These are phyloP conservation scores for Hondaea fermentalgiana DNA, from an alignment of 108 stramenopile species.

Conservation along the genomic window DNA sequence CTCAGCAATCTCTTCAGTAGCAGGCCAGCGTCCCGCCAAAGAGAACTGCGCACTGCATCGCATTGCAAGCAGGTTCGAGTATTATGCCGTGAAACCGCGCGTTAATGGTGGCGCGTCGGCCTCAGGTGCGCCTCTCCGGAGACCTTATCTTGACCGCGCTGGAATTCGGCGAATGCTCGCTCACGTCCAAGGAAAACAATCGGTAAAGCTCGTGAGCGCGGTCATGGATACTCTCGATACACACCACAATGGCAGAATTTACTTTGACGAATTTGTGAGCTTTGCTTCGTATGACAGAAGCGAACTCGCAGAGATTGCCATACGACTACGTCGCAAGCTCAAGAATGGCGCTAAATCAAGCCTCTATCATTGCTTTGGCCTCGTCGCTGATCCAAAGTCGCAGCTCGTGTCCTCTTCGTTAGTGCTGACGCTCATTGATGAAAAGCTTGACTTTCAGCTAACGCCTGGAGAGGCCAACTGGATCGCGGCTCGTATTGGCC, in stretches of 20 bases:
- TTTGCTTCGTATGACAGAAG: background rate
- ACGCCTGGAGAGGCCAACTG: background rate
- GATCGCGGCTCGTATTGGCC: background rate
- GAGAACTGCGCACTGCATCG: background rate
- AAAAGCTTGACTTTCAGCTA: background rate
- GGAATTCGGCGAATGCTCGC: background rate
- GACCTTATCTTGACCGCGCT: background rate
- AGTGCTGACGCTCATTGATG: background rate
- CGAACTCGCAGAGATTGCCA: background rate
- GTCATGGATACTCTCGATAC: background rate
- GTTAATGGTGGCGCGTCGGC: background rate
- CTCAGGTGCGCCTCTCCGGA: too few relatives aligned
- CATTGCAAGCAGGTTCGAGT: background rate
- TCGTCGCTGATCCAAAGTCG: background rate
- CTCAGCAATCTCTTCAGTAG: too few relatives aligned
- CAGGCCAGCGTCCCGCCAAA: background rate
- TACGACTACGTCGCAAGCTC: background rate
- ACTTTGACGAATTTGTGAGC: slow-evolving; percentile 7
- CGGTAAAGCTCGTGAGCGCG: background rate
- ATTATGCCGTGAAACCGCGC: background rate
- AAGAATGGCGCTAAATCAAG: background rate
- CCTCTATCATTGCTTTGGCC: background rate
- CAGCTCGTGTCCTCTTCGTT: background rate
- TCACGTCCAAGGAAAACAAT: background rate
- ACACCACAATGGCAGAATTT: background rate